These are phyloP conservation scores for Dictyostelium gargantuum DNA, from an alignment of 208 protist species.

Conservation along the genomic window DNA sequence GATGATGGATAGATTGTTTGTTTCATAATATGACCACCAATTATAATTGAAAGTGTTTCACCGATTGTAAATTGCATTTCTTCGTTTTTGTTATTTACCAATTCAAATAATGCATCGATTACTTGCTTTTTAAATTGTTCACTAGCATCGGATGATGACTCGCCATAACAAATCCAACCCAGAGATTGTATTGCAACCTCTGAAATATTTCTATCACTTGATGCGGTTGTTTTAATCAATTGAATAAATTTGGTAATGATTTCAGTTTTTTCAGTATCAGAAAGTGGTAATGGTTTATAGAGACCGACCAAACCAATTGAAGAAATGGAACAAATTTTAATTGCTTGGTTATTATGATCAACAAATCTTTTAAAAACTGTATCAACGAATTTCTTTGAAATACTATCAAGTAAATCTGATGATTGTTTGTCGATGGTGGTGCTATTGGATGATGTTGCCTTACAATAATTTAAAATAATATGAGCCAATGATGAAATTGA, in stretches of 20 bases:
- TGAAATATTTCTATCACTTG: not conserved
- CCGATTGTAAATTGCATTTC: constrained; percentile 60
- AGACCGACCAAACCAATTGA: not conserved
- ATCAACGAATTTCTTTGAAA: not conserved
- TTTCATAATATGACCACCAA: constrained; percentile 10
- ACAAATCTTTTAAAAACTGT: not conserved
- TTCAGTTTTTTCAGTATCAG: not conserved
- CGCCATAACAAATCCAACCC: constrained; percentile 29
- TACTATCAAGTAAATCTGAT: not conserved
- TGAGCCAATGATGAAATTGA: not conserved
- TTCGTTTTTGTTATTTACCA: constrained; percentile 66
- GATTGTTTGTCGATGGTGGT: no score
- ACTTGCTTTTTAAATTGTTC: not conserved
- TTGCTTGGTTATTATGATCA: not conserved
- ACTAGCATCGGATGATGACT: not conserved
- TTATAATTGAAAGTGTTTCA: constrained; percentile 30
- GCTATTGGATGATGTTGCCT: no score
- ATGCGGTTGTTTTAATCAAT: not conserved
- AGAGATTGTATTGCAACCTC: not conserved
- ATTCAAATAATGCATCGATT: constrained; percentile 42
- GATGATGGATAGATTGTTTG: constrained; percentile 19
- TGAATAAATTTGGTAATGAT: constrained; percentile 2
- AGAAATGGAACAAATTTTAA: not conserved
- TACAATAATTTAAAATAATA: not conserved
- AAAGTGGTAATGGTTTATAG: not conserved